phyloP scores from a whole-genome alignment of 768 basidiomycete genomes.

The Leccinum incarnatum region DNA sequence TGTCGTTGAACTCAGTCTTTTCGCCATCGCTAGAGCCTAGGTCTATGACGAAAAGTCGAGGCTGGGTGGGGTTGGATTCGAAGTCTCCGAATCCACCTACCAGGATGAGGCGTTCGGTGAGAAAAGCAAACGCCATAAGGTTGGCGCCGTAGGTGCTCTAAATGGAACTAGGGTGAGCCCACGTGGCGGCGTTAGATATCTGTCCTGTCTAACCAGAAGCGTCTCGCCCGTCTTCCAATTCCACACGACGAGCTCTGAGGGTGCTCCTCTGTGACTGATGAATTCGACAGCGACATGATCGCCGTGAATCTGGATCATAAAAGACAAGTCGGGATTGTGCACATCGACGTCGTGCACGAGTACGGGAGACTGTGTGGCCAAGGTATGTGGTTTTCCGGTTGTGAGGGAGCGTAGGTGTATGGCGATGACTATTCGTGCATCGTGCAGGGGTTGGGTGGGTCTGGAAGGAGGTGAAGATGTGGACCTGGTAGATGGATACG shows the following conservation, averaged over 20 bases:
- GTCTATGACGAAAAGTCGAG: constrained; percentile 40
- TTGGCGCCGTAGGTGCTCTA: constrained; percentile 31
- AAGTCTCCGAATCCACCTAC: constrained; percentile 28
- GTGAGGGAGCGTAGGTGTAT: constrained; percentile 47
- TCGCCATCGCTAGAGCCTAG: constrained; percentile 34
- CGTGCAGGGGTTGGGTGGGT: background rate
- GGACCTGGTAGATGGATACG: background rate
- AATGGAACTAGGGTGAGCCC: background rate
- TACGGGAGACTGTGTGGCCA: constrained; percentile 35
- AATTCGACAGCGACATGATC: constrained; percentile 53
- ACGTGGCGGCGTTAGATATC: background rate
- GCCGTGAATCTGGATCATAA: constrained; percentile 54
- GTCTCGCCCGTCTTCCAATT: constrained; percentile 60
- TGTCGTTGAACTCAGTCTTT: constrained; percentile 27
- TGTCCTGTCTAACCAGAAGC: constrained; percentile 43
- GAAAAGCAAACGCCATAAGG: constrained; percentile 42
- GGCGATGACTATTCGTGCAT: constrained; percentile 18
- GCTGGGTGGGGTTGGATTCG: constrained; percentile 20
- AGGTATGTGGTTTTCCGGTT: constrained; percentile 45
- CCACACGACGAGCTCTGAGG: constrained; percentile 56
- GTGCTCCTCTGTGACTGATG: constrained; percentile 28
- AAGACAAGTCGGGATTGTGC: constrained; percentile 30
- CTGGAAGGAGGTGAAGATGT: constrained; percentile 13
- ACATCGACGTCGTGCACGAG: constrained; percentile 26
- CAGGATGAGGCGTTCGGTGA: constrained; percentile 41